Evolutionary conservation across 2,329 filamentous ascomycete species (phyloP), one percentile per base, ranked within the genome.

Genomic region (Metarhizium anisopliae): DNA sequence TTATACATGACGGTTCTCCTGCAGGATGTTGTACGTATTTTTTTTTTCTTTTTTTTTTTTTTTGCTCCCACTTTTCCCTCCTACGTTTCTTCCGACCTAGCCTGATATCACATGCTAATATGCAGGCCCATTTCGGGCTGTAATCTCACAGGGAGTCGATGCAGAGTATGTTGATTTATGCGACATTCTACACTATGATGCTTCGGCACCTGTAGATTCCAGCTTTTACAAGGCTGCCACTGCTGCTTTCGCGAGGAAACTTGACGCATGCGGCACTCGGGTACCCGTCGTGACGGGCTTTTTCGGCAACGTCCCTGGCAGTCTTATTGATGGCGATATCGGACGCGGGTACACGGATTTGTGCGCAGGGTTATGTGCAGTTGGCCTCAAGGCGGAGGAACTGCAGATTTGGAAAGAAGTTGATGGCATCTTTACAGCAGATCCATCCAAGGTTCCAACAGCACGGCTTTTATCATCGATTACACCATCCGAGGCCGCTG

Each of bases 321-420:
- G 92, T 59, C 79, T 99, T 56, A 83, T 99, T 63, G 89, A 93
- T 63, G 84, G 84, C 47, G 88, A 95, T 63, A 89, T 99, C 60
- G 94, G 94, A 20, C 87, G 94, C 63, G 94, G 94, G 35, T 99
- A 99, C 72, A 97, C 94, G 10, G 94, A 99, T 72, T 81, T 99
- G 50, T 97, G 94, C 69, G 93, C 94, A 13, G 92, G 94, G 6
- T 78, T 99, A 16, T 86, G 92, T 53, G 91, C 94, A 1, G 93
- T 99, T 10, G 93, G 91, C 4, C 76, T 95, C n/a, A 78, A 83
- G 63, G 94, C 94, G 1, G 77, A 86, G 54, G 94, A 99, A 71
- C 80, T 99, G 53, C 94, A 99, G 71, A 89, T 99, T 60, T 97
- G 94, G 94, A 99, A 99, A 75, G 94, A 99, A 70, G 94, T 99